Evolutionary conservation across 2,329 filamentous ascomycete species (phyloP).

Genomic region (Curvularia lunata): DNA sequence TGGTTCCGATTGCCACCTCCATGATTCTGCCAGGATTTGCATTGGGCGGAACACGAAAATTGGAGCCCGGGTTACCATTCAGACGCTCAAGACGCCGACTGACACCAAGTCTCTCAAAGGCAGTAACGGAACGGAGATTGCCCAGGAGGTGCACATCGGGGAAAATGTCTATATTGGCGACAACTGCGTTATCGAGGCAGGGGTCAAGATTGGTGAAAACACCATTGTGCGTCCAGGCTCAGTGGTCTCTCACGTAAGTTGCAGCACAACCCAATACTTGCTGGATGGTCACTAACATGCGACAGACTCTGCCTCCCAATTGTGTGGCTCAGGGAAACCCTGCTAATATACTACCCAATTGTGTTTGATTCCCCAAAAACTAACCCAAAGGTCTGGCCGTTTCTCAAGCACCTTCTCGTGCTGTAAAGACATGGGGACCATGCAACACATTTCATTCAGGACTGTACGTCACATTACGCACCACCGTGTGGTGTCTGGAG

Average conservation of each 20-base stretch:
- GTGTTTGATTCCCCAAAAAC: conserved; percentile 21
- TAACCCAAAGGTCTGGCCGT: not conserved
- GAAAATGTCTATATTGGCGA: conserved; percentile 72
- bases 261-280: not conserved
- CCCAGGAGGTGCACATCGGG: conserved; percentile 76
- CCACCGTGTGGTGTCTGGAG: conserved; percentile 20
- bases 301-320: conserved; percentile 55
- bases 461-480: conserved; percentile 14
- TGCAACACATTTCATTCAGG: conserved; percentile 4
- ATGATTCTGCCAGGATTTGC: conserved; percentile 82
- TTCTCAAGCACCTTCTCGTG: not conserved
- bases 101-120: conserved; percentile 78
- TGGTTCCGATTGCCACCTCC: conserved; percentile 80
- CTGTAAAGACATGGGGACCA: not conserved
- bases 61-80: conserved; percentile 85
- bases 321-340: conserved; percentile 58
- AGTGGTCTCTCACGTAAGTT: conserved; percentile 61
- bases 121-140: conserved; percentile 72
- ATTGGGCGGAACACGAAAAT: conserved; percentile 76
- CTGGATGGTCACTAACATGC: conserved; percentile 20
- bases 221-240: conserved; percentile 62
- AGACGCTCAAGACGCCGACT: conserved; percentile 73
- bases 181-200: conserved; percentile 66
- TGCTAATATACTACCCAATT: conserved; percentile 38
- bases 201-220: conserved; percentile 60